phyloP scores from a whole-genome alignment of 768 basidiomycete genomes.

The Tulasnella sp. region DNA sequence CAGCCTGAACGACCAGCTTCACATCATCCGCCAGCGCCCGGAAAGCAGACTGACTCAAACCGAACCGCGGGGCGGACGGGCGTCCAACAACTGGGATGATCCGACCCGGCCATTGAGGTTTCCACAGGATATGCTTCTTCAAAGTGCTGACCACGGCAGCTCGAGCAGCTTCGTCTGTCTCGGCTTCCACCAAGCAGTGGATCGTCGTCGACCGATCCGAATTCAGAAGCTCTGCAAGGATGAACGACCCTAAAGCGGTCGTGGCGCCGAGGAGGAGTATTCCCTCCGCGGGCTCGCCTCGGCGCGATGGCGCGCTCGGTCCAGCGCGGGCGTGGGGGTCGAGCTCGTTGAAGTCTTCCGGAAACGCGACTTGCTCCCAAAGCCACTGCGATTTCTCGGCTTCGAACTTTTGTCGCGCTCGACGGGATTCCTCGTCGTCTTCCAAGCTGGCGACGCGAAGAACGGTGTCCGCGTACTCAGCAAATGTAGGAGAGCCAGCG shows the following conservation, averaged over 20 bases:
- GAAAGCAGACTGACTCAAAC: background rate
- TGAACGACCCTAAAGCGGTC: background rate
- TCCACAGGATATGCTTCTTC: background rate
- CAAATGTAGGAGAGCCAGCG: background rate
- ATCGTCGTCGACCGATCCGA: background rate
- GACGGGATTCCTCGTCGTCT: background rate
- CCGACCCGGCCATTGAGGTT: background rate
- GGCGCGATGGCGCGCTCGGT: background rate
- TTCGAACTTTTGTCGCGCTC: background rate
- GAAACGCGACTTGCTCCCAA: conserved; percentile 7
- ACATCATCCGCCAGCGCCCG: background rate
- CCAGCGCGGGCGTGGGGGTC: background rate
- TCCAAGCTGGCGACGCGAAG: background rate
- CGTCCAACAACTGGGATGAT: conserved; percentile 5
- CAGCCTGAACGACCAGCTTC: background rate
- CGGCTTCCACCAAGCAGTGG: conserved; percentile 5
- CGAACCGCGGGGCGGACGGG: background rate
- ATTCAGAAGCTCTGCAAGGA: conserved; percentile 3
- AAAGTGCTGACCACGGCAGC: background rate
- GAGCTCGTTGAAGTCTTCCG: background rate
- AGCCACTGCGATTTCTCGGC: background rate
- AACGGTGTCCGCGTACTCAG: background rate
- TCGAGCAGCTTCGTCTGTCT: background rate
- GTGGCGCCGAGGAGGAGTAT: conserved; percentile 1
- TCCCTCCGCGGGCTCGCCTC: background rate